Conservation (phyloP, 169 alveolate genomes). For the Plasmodium fragile region DNA sequence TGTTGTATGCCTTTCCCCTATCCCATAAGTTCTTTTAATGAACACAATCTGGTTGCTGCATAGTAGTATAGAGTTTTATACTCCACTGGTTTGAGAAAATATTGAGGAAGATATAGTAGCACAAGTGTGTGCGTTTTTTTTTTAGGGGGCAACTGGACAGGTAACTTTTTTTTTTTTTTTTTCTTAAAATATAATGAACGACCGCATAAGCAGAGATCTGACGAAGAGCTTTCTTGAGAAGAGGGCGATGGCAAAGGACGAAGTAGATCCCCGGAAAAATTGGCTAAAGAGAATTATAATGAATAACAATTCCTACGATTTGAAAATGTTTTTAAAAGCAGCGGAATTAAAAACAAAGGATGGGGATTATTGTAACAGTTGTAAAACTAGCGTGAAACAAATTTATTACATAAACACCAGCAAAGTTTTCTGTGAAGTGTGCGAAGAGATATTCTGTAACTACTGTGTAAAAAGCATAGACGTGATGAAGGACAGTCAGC, state of each 20-base stretch:
- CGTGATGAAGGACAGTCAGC: slow-evolving; percentile 48
- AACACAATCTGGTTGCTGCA: not conserved
- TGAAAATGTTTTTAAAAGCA: slow-evolving; percentile 55
- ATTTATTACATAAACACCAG: slow-evolving; percentile 21
- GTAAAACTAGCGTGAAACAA: slow-evolving; percentile 26
- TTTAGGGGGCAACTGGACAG: not conserved
- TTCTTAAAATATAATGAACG: slow-evolving; percentile 17
- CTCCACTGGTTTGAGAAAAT: not conserved
- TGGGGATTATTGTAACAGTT: slow-evolving; percentile 38
- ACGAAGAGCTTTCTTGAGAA: slow-evolving; percentile 33
- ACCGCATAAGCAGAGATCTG: slow-evolving; percentile 24
- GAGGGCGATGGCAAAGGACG: slow-evolving; percentile 64
- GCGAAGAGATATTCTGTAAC: slow-evolving; percentile 54
- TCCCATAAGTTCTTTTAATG: not conserved
- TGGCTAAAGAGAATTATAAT: slow-evolving; percentile 69
- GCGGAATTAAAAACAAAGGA: slow-evolving; percentile 34
- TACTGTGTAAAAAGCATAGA: slow-evolving; percentile 57
- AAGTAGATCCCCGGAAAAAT: slow-evolving; percentile 54
- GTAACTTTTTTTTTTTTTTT: not conserved
- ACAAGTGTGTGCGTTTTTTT: not conserved
- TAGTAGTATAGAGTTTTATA: not conserved
- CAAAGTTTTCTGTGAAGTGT: slow-evolving; percentile 48
- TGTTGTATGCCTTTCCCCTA: not conserved
- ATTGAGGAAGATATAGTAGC: not conserved
- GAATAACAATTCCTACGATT: slow-evolving; percentile 50